Evolutionary conservation across 352 stramenopile genomes (phyloP).

Genomic region (Phytophthora sojae): DNA sequence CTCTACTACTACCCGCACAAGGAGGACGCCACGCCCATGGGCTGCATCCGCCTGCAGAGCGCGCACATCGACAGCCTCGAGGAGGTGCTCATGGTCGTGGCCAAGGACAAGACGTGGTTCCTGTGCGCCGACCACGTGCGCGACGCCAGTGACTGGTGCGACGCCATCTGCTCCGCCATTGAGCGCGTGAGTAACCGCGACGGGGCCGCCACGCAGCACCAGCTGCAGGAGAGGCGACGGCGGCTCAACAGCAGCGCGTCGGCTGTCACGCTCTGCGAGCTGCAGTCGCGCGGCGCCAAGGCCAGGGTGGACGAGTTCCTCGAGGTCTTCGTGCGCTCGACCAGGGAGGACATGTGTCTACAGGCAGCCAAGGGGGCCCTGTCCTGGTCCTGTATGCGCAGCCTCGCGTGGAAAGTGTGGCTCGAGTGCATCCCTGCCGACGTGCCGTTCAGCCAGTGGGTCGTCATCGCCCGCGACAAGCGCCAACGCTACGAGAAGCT

Average conservation of each 20-base stretch:
- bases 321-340: conserved; percentile 71
- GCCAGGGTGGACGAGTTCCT: conserved; percentile 76
- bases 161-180: conserved; percentile 67
- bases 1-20: conserved; percentile 76
- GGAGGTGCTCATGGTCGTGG: conserved; percentile 82
- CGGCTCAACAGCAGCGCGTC: conserved; percentile 57
- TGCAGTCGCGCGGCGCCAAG: conserved; percentile 63
- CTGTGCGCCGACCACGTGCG: conserved; percentile 67
- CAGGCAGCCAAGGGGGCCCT: conserved; percentile 72
- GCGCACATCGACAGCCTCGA: conserved; percentile 75
- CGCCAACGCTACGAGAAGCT: conserved; percentile 52
- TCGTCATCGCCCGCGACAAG: conserved; percentile 40
- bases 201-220: conserved; percentile 6
- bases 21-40: conserved; percentile 44
- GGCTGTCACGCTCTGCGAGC: conserved; percentile 56
- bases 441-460: conserved; percentile 60
- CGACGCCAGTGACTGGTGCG: conserved; percentile 70
- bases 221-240: conserved; percentile 24
- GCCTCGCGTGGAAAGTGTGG: conserved; percentile 78
- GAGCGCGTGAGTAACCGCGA: conserved; percentile 40
- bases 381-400: conserved; percentile 79
- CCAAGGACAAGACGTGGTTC: conserved; percentile 83
- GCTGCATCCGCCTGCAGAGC: conserved; percentile 66
- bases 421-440: conserved; percentile 60
- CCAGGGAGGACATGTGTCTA: conserved; percentile 50